These are phyloP conservation scores for Fremontodendron californicum DNA, from an alignment of 345 rosid species.

Conservation along the genomic window DNA sequence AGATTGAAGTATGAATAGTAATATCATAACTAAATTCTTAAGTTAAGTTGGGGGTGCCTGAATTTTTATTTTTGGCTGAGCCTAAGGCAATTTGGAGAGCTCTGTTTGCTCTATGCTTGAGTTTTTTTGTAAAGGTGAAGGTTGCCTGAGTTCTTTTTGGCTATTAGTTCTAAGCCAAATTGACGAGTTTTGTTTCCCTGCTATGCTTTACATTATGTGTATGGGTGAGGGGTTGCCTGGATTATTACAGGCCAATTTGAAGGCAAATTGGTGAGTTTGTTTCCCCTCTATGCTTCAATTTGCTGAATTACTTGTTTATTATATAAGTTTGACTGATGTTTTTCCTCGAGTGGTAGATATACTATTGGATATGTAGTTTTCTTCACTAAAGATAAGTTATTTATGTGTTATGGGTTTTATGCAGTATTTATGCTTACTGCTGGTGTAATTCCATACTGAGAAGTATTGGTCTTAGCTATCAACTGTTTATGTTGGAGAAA, in stretches of 20 bases:
- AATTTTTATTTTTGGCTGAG: background rate
- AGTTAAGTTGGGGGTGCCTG: background rate
- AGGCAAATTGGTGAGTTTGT: background rate
- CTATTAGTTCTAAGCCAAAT: background rate
- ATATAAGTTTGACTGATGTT: background rate
- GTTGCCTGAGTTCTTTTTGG: background rate
- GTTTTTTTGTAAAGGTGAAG: background rate
- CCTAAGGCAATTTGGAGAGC: background rate
- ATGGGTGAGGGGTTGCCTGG: background rate
- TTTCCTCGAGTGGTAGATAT: background rate
- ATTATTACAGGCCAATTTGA: background rate
- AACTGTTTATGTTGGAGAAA: background rate
- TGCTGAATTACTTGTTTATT: background rate
- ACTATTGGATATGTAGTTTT: background rate
- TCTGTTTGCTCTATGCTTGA: background rate
- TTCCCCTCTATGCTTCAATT: background rate
- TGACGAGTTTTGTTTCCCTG: background rate
- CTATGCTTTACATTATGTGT: background rate
- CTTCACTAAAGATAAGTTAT: background rate
- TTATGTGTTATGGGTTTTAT: no score
- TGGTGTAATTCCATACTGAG: background rate
- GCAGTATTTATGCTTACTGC: background rate
- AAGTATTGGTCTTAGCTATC: background rate
- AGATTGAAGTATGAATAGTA: background rate
- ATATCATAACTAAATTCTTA: background rate